Conservation (phyloP, 1,284 basidiomycete genomes). For the Rhodotorula sp. region DNA sequence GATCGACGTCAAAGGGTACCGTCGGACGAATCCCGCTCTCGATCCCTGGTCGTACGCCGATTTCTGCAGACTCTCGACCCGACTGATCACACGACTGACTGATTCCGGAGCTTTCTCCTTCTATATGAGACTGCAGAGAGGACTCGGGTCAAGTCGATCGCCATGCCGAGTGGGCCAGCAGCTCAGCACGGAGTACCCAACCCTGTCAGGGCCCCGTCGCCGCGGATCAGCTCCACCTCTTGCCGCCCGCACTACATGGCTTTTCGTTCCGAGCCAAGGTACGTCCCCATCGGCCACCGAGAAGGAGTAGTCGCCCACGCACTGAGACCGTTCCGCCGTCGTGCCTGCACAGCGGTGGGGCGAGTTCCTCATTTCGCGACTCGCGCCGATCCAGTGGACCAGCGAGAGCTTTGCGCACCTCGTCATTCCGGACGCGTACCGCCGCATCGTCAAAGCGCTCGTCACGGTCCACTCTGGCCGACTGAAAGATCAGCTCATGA, state of each 20-base stretch:
- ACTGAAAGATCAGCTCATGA: constrained; percentile 30
- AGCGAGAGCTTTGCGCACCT: constrained; percentile 26
- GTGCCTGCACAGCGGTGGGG: constrained; percentile 23
- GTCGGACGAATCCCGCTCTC: constrained; percentile 26
- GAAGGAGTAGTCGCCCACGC: too few relatives aligned
- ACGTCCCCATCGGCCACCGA: background rate
- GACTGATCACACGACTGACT: background rate
- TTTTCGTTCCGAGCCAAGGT: constrained; percentile 17
- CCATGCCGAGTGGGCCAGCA: background rate
- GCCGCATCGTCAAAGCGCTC: constrained; percentile 31
- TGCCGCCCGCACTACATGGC: constrained; percentile 18
- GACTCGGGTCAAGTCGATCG: constrained; percentile 1
- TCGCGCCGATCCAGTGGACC: constrained; percentile 21
- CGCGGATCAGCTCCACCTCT: background rate
- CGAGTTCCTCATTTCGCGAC: constrained; percentile 28
- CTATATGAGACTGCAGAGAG: constrained; percentile 1
- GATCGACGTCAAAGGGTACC: constrained; percentile 33
- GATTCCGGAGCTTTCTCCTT: background rate
- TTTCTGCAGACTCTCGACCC: background rate
- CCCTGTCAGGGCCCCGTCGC: background rate
- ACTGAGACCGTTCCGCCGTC: too few relatives aligned
- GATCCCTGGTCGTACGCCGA: constrained; percentile 27
- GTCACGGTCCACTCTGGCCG: constrained; percentile 35
- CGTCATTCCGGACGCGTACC: constrained; percentile 35
- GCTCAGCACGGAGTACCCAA: background rate